Conservation (phyloP, 148 eudicot species). For the Fagopyrum esculentum region DNA sequence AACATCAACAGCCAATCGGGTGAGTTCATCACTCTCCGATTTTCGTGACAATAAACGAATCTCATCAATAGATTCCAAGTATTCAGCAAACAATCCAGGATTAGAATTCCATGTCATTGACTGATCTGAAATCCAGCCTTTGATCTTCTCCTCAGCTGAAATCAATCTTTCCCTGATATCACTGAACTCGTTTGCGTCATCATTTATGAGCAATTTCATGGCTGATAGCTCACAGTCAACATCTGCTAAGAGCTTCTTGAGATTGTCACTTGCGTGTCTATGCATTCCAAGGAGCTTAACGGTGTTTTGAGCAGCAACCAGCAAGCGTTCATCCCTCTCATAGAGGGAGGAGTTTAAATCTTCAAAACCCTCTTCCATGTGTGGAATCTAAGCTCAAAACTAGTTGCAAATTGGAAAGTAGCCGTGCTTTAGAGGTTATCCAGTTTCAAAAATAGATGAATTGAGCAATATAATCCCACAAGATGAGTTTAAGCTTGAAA, state of each 20-base stretch:
- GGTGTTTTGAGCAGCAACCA: constrained; percentile 60
- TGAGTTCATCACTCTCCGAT: constrained; percentile 24
- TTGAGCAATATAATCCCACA: not conserved
- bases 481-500: not conserved
- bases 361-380: constrained; percentile 1
- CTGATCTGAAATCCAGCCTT: constrained; percentile 50
- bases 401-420: not conserved
- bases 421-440: not conserved
- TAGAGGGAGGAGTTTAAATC: not conserved
- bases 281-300: constrained; percentile 50
- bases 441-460: not conserved
- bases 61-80: constrained; percentile 52
- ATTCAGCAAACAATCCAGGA: constrained; percentile 50
- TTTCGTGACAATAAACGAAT: constrained; percentile 39
- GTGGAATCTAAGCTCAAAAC: not conserved
- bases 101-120: constrained; percentile 75
- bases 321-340: constrained; percentile 48
- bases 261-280: constrained; percentile 45
- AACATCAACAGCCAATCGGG: constrained; percentile 48
- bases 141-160: constrained; percentile 42
- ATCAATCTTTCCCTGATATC: constrained; percentile 35
- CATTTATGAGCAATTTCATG: constrained; percentile 15
- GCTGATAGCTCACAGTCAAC: constrained; percentile 46
- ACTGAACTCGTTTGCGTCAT: constrained; percentile 25
- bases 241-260: constrained; percentile 51